Base-by-base conservation (phyloP, 805 yeast species). In the Yarrowia sp. region DNA sequence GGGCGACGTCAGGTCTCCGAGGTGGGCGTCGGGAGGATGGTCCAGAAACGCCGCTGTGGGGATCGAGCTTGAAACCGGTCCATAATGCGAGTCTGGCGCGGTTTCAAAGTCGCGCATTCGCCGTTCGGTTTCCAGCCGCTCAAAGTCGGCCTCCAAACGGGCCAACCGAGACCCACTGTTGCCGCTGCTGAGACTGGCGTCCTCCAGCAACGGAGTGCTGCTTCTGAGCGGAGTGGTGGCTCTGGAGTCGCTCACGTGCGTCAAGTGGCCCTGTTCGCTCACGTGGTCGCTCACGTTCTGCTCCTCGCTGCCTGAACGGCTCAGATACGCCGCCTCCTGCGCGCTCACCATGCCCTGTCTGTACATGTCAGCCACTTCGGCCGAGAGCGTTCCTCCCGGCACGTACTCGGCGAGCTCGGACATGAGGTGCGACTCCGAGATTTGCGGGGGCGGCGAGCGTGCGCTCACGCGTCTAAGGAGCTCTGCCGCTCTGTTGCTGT, bases 341-440 rank as follows among this genome's bases (percentile, higher is more conserved):
- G 58, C 58, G 10, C 41, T 33, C 6, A 51, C 58, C 41, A 51
- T 51, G 16, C 58, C 58, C 30, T 51, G 58, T 11, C 40, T 16
- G 21, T 51, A 51, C 30, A 51, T 21, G n/a, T 35, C 58, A 2
- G 58, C 41, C 30, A 51, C 41, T 9, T 51, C 41, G 9, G 58
- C 40, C 2, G 58, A 51, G 7, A 51, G 22, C 1, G 58, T 51
- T 8, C 58, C 58, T 21, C 58, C 58, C 3, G 40, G 41, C 41
- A 33, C 41, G 22, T 32, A 51, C 5, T 35, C 58, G 16, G 58
- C 16, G 11, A 51, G 41, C 11, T 51, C 58, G 10, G 58, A 35
- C 41, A 51, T 35, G 58, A 51, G 40, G n/a, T 35, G 58, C 0
- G 38, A 14, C 12, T 51, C 58, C 10, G 58, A 35, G 16, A 51